Base-by-base conservation (phyloP, 202 grass and related monocot genomes). In the Zizania palustris region DNA sequence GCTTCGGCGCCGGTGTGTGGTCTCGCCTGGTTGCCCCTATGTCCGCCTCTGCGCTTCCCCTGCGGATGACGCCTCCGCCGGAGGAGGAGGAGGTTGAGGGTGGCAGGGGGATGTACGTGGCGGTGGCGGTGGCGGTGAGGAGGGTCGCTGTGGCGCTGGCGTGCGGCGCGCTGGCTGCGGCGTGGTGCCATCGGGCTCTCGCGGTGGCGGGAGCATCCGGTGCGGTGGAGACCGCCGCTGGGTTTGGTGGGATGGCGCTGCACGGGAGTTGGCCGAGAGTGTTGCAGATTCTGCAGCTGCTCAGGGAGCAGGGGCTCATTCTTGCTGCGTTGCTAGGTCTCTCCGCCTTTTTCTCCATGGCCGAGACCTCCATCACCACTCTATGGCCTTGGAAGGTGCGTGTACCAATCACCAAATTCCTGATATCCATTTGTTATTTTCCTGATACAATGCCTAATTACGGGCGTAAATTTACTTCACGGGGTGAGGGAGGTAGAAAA, bases 331-430 rank as follows among this genome's bases (percentile, higher is more conserved):
- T 99, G 65, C 85, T 99, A 7, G 72, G 96, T 3, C 90, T 99
- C 38, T 99, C 96, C 6, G 96, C 96, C n/a, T 99, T 99, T 86
- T 99, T 99, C 86, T 99, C 96, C 74, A 99, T 99, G 96, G 92
- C 96, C 3, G 96, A 99, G 76, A 99, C 96, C 22, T 67, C 96
- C 51, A 99, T 99, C 86, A 99, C 92, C 3, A 99, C 96, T 65
- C 88, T 99, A 14, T 99, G 92, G 92, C 96, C 96, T 74, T 99
- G 96, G 96, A 99, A 96, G 92, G 96, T 99, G 74, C 69, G 74
- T 75, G 1, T 22, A 38, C 16, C 51, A 55, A 9, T n/a, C 12
- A 53, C 12, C 64, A 19, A 54, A 9, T 72, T 44, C 22, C 3
- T 1, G 28, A 55, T 41, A 44, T 58, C n/a, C 39, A 56, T 34